Conservation (phyloP, 331 rosid species). For the Rhamnella rubrinervis region DNA sequence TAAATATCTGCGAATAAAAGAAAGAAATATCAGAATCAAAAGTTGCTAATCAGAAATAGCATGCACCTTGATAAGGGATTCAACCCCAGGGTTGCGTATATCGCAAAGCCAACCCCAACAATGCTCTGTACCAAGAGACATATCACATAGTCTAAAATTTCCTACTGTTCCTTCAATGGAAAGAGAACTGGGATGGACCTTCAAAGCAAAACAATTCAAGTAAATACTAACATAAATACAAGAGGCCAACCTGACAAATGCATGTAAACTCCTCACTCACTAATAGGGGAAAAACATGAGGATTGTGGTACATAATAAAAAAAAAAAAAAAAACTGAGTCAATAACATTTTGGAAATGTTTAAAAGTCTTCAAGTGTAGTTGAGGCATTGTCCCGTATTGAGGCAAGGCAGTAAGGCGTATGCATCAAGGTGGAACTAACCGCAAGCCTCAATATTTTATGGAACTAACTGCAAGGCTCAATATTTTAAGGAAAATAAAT, state of each 20-base stretch:
- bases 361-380: too few species aligned
- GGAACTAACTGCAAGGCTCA: too few species aligned
- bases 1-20: neutral
- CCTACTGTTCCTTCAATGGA: conserved; percentile 91
- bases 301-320: too few species aligned
- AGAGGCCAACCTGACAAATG: conserved; percentile 5
- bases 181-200: conserved; percentile 95
- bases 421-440: too few species aligned
- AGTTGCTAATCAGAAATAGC: conserved; percentile 2
- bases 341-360: neutral
- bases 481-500: too few species aligned
- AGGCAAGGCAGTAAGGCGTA: too few species aligned
- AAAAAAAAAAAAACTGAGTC: too few species aligned
- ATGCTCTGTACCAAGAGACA: conserved; percentile 66
- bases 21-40: neutral
- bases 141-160: conserved; percentile 84
- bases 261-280: conserved; percentile 7
- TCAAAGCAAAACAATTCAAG: conserved; percentile 28
- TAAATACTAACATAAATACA: conserved; percentile 20
- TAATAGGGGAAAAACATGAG: conserved; percentile 10
- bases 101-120: conserved; percentile 99
- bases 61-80: conserved; percentile 84
- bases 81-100: conserved; percentile 85
- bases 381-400: too few species aligned
- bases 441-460: too few species aligned